Evolutionary conservation across 805 yeast species (phyloP), one percentile per base, ranked within the genome.

Genomic region (Lachancea meyersii): DNA sequence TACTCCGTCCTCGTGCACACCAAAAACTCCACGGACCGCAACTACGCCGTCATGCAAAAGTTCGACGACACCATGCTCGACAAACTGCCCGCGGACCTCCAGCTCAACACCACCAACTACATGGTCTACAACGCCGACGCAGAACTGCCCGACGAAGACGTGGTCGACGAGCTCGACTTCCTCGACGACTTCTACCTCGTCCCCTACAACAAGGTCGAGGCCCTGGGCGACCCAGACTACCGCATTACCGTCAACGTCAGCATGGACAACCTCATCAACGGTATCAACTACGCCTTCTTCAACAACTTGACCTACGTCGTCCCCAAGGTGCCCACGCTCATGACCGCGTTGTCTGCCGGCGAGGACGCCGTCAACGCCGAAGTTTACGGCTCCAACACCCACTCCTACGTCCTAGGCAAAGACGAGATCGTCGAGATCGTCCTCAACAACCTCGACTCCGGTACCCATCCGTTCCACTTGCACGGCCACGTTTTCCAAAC

Each of bases 381-480:
- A 18, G 69, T 83, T 34, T 85, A 80, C 53, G 98, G 98, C 54
- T 63, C 83, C 40, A 82, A 86, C 69, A 83, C 94, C 41, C 73
- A 89, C 59, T 55, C 96, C 0, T 71, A 74, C 58, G 86, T 91
- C 13, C 68, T 91, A 74, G 54, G 61, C 37, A 63, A 63, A 36
- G 67, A 67, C 45, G 72, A 70, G 42, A 69, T 84, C 45, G 75
- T 91, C 26, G 95, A 91, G 60, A 76, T 91, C 52, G 84, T 86
- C 5, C 58, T 91, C 33, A 91, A 91, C 71, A 89, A 88, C 66
- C 68, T 68, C 47, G 98, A 91, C 65, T 77, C 95, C 5, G 97
- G 97, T 61, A 82, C 73, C 54, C 98, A 91, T 70, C 97, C 98
- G 23, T 91, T 91, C 93, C 98, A 91, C 68, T 70, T 91, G 61